Base-by-base conservation (phyloP, 2,329 filamentous ascomycete species). In the Pyrenochaeta sp. region DNA sequence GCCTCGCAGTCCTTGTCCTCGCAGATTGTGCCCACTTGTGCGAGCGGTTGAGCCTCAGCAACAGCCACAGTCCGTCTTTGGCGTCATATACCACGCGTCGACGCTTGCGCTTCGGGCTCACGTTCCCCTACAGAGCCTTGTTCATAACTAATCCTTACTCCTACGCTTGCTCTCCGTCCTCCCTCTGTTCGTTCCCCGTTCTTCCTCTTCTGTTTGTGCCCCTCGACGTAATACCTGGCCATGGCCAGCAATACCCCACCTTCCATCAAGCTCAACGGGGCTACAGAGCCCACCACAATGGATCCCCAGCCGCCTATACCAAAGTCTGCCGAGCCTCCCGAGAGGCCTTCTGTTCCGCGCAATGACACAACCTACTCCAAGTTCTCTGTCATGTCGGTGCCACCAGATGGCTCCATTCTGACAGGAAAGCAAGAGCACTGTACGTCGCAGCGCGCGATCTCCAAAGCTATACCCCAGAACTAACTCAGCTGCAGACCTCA, bases 341-440 rank as follows among this genome's bases (percentile, higher is more conserved):
- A 36, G 27, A 61, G 61, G 18, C 67, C 66, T 6, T 39, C 39
- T 15, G 23, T 38, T 20, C 44, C 15, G 36, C 58, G 34, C 57
- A 67, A 32, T 58, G 65, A 71, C 50, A 67, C 67, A 21, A 65
- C 49, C 47, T 66, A 60, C 37, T 67, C 67, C 31, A 71, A 70
- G 52, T 56, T 66, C 28, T 77, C 76, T n/a, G 69, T 60, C 27
- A 62, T 69, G 46, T 78, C 77, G 18, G 65, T 74, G 41, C 77
- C 79, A 35, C 78, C 78, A n/a, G 75, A 78, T 22, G 81, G 80
- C 15, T 81, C 82, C 35, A 74, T 86, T 53, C 75, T 99, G 67
- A 96, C 92, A 0, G 94, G 94, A 58, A 97, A 96, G 76, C 93
- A 99, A 80, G 94, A 99, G 72, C 94, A 99, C 72, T 99, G 91